Base-by-base conservation (phyloP, 768 basidiomycete genomes). In the Cystofilobasidium ferigula region DNA sequence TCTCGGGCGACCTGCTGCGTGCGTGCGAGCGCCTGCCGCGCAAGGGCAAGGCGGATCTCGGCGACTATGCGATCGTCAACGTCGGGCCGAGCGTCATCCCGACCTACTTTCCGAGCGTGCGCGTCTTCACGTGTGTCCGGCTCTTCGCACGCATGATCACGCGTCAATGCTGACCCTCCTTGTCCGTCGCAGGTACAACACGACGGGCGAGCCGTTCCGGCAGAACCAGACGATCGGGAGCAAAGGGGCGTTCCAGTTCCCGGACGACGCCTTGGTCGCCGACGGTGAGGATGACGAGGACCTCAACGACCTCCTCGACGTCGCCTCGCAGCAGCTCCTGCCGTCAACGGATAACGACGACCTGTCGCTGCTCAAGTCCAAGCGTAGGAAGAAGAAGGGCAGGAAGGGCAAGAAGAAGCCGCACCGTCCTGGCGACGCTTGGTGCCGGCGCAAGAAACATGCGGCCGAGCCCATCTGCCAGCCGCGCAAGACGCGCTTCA, bases 1-100 rank as follows among this genome's bases (percentile, higher is more conserved):
- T 87, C 35, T 83, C 79, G 73, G 78, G 84, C 59, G 79, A 79
- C 12, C 79, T 93, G 30, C 72, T 85, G 61, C 74, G 82, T 57
- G 86, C 88, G 69, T 89, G 87, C 75, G 74, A 78, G 13, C 80
- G 80, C 35, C 80, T 91, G 62, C 71, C 73, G 22, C 62, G 61
- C 18, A 40, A 42, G 14, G 79, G 80, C 66, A 74, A 73, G 64
- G 71, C 82, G 47, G 81, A 86, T 72, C 72, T 83, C 69, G 84
- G 82, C 70, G 79, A 86, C 68, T 89, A 85, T 71, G 83, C 83
- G 4, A 84, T 88, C 40, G 81, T 90, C 69, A 90, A 88, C 73
- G 86, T 89, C 32, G 81, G 82, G 40, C 87, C 91, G 6, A 82
- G 87, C 38, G 83, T 91, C 26, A 86, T 92, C 63, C 89, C 90